Evolutionary conservation across 2,329 filamentous ascomycete species (phyloP).

Genomic region (Chalaropsis thielavioides): DNA sequence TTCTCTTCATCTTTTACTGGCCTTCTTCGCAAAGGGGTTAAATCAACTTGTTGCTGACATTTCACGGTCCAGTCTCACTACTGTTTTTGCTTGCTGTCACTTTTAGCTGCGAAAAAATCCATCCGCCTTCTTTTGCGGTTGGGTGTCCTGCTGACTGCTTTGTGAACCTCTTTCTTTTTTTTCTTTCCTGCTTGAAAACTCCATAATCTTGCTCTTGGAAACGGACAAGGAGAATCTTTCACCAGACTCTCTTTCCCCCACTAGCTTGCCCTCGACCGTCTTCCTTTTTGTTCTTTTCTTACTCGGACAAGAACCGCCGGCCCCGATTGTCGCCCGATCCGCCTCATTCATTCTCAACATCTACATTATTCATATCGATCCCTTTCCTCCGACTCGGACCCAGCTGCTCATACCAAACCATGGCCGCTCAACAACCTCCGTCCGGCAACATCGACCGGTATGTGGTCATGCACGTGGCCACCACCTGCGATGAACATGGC

Average conservation of each 20-base stretch:
- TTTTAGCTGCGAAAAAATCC: slow-evolving; percentile 4
- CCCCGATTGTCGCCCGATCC: neutral
- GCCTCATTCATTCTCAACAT: neutral
- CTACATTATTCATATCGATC: neutral
- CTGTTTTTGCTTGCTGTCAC: slow-evolving; percentile 1
- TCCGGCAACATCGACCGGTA: slow-evolving; percentile 81
- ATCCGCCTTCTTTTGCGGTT: slow-evolving; percentile 5
- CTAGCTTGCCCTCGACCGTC: slow-evolving; percentile 4
- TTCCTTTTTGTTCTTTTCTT: neutral
- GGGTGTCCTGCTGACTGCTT: slow-evolving; percentile 1
- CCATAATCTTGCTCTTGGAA: neutral
- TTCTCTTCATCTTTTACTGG: neutral
- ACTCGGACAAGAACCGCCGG: neutral
- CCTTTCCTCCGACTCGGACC: neutral
- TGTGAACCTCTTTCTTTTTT: neutral
- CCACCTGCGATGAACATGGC: slow-evolving; percentile 96
- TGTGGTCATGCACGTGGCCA: slow-evolving; percentile 95
- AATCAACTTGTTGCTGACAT: slow-evolving; percentile 2
- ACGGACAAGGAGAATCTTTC: neutral
- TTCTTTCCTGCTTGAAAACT: neutral
- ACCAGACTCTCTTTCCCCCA: neutral
- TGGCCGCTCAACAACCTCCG: slow-evolving; percentile 31
- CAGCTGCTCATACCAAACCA: slow-evolving; percentile 17
- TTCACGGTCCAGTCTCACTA: slow-evolving; percentile 4
- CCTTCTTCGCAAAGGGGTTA: neutral